phyloP scores from a whole-genome alignment of 352 stramenopile genomes.

The Nothophytophthora sp. region DNA sequence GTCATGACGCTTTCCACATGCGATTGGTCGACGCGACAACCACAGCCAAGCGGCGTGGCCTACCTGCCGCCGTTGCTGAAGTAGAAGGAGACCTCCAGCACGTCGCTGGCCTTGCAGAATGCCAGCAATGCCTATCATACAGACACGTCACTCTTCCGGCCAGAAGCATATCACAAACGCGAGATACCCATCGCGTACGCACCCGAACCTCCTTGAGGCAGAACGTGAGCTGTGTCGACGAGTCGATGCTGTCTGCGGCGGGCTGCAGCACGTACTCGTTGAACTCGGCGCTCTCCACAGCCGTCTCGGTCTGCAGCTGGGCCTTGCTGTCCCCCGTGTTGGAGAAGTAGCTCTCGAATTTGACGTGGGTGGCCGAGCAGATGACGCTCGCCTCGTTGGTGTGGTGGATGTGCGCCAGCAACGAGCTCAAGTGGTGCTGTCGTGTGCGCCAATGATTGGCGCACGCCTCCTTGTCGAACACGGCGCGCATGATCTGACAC shows the following conservation, averaged over 20 bases:
- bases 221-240: constrained; percentile 78
- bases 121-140: constrained; percentile 40
- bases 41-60: neutral
- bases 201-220: constrained; percentile 83
- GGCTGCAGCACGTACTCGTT: constrained; percentile 66
- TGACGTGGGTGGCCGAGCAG: constrained; percentile 60
- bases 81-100: constrained; percentile 74
- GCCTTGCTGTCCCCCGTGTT: constrained; percentile 64
- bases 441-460: constrained; percentile 57
- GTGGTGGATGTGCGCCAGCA: constrained; percentile 82
- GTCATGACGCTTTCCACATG: neutral
- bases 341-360: constrained; percentile 82
- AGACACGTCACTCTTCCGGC: too few species aligned
- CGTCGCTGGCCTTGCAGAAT: constrained; percentile 81
- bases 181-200: neutral
- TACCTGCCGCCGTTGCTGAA: constrained; percentile 71
- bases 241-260: constrained; percentile 32
- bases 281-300: constrained; percentile 78
- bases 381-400: constrained; percentile 79
- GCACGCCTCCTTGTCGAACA: constrained; percentile 67
- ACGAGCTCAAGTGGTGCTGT: constrained; percentile 73
- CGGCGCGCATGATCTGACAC: constrained; percentile 77
- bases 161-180: too few species aligned
- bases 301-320: constrained; percentile 83
- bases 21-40: too few species aligned